phyloP scores from a whole-genome alignment of 140 eudicot species.

The Flaveria floridana region DNA sequence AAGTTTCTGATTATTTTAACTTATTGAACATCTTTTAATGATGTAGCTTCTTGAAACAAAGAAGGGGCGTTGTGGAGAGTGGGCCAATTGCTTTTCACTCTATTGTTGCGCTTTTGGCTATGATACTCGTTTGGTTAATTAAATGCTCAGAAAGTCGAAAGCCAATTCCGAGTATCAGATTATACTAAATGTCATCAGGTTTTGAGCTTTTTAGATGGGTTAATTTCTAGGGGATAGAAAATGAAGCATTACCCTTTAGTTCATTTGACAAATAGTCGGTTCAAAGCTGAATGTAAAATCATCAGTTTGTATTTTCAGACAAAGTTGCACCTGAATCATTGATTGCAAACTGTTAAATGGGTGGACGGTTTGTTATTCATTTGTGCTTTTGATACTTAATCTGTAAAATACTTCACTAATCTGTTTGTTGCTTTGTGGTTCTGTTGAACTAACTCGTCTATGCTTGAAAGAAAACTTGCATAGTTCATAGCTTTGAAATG shows the following conservation, averaged over 20 bases:
- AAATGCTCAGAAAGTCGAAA: neutral
- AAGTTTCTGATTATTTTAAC: conserved; percentile 18
- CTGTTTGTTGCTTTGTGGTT: conserved; percentile 5
- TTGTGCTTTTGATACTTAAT: neutral
- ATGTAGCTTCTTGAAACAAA: conserved; percentile 94
- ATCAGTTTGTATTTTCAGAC: neutral
- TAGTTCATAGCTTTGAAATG: conserved; percentile 11
- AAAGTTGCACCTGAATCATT: neutral
- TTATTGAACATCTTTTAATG: conserved; percentile 21
- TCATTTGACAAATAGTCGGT: neutral
- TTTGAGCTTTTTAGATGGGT: conserved; percentile 7
- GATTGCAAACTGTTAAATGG: conserved; percentile 8
- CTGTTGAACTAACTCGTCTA: conserved; percentile 17
- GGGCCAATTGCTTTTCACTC: conserved; percentile 97
- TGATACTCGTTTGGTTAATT: conserved; percentile 60
- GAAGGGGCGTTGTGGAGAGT: conserved; percentile 97
- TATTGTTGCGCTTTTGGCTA: conserved; percentile 90
- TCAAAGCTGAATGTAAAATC: too few species aligned
- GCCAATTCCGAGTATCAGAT: neutral
- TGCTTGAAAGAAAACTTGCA: conserved; percentile 17
- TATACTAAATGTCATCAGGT: neutral
- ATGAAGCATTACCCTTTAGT: neutral
- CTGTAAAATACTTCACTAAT: neutral
- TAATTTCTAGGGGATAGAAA: neutral
- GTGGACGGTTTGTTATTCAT: neutral